phyloP scores from a whole-genome alignment of 2,329 filamentous ascomycete genomes.

The Davidsoniella virescens region DNA sequence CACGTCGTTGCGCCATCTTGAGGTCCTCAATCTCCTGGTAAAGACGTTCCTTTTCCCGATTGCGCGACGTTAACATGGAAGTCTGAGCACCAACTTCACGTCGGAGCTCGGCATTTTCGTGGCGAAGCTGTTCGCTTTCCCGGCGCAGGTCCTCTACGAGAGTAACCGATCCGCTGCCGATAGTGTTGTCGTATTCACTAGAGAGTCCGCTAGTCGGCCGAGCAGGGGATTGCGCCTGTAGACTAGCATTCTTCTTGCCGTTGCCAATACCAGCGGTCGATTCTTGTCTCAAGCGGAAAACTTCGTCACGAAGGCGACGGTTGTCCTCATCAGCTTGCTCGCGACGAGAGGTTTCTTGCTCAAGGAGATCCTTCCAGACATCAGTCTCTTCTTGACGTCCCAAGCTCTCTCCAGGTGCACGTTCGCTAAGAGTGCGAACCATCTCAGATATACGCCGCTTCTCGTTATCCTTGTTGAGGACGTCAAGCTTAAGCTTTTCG shows the following conservation, averaged over 20 bases:
- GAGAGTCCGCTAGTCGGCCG: slow-evolving; percentile 35
- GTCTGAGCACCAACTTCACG: slow-evolving; percentile 90
- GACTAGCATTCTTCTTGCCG: slow-evolving; percentile 33
- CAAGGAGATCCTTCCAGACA: slow-evolving; percentile 88
- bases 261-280: slow-evolving; percentile 21
- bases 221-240: slow-evolving; percentile 30
- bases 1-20: slow-evolving; percentile 71
- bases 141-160: slow-evolving; percentile 60
- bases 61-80: slow-evolving; percentile 91
- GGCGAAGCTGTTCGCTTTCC: slow-evolving; percentile 60
- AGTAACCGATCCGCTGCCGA: slow-evolving; percentile 43
- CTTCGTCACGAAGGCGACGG: slow-evolving; percentile 65
- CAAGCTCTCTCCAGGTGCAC: slow-evolving; percentile 31
- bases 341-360: slow-evolving; percentile 75
- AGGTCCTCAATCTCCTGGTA: slow-evolving; percentile 96
- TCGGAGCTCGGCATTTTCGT: slow-evolving; percentile 82
- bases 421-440: slow-evolving; percentile 40
- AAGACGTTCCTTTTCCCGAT: slow-evolving; percentile 83
- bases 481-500: slow-evolving; percentile 65
- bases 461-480: slow-evolving; percentile 63
- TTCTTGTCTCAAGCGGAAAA: slow-evolving; percentile 55
- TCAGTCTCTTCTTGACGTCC: slow-evolving; percentile 51
- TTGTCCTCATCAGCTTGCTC: slow-evolving; percentile 88
- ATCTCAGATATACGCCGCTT: slow-evolving; percentile 75
- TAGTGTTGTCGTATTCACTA: slow-evolving; percentile 28